Conservation (phyloP, 139 green algal genomes). For the Micractinium sp. region DNA sequence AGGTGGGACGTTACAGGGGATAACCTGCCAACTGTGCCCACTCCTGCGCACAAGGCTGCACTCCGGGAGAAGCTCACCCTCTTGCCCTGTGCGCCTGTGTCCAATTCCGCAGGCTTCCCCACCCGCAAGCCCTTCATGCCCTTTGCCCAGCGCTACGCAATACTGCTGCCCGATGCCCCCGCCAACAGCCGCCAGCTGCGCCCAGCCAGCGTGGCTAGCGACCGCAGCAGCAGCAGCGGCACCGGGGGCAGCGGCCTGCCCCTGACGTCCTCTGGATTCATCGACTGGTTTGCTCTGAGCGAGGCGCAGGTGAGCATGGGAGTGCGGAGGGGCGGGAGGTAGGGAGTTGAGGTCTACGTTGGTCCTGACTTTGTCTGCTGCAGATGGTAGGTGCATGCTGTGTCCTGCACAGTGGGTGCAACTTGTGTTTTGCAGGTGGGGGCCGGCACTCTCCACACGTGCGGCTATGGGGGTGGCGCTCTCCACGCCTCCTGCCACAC, state of each 20-base stretch:
- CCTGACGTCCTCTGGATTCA: slow-evolving; percentile 20
- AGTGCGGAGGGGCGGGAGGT: too few species aligned
- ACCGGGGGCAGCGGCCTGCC: not conserved
- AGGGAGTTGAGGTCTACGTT: too few species aligned
- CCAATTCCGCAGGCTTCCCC: slow-evolving; percentile 78
- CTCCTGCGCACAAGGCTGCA: too few species aligned
- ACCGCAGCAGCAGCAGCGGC: not conserved
- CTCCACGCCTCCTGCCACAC: too few species aligned
- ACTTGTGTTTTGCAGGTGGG: too few species aligned
- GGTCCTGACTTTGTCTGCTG: too few species aligned
- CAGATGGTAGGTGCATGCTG: too few species aligned
- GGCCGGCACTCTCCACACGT: too few species aligned
- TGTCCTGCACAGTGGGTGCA: too few species aligned
- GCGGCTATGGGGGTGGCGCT: too few species aligned
- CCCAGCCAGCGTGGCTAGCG: not conserved
- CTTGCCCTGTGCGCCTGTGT: not conserved
- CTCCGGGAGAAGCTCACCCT: not conserved
- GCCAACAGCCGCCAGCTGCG: not conserved
- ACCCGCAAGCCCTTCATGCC: slow-evolving; percentile 75
- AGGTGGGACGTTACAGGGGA: too few species aligned
- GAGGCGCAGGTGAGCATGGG: slow-evolving; percentile 8
- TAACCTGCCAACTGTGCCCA: too few species aligned
- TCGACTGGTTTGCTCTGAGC: slow-evolving; percentile 35
- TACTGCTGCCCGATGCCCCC: slow-evolving; percentile 39
- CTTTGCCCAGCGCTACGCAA: slow-evolving; percentile 59